Conservation (phyloP, 345 rosid species). For the Citrus medica region DNA sequence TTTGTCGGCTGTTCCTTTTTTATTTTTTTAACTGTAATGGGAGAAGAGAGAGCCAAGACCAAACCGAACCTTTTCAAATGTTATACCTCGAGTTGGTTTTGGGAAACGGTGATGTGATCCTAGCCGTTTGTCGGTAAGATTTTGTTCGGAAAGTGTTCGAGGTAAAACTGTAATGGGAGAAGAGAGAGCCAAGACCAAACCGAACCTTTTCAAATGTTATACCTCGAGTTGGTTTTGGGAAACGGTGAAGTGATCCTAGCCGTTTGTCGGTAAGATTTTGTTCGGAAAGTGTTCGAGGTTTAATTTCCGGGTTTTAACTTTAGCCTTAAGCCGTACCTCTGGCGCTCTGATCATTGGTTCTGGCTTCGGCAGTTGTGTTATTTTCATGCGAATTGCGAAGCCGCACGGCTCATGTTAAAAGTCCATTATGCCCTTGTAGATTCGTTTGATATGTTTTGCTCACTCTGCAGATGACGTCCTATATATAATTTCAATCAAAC, state of each 20-base stretch:
- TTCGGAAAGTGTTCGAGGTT: background rate
- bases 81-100: background rate
- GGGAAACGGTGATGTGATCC: background rate
- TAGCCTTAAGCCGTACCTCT: background rate
- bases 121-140: background rate
- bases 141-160: background rate
- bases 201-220: background rate
- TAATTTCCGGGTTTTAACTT: background rate
- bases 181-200: background rate
- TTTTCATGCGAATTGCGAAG: conserved; percentile 6
- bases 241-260: background rate
- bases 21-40: background rate
- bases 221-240: background rate
- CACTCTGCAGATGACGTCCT: no score
- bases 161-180: background rate
- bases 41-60: background rate
- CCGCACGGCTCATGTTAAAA: background rate
- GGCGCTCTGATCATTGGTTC: conserved; percentile 1
- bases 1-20: conserved; percentile 15
- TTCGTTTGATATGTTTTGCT: background rate
- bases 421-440: background rate
- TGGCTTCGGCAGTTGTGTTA: conserved; percentile 12
- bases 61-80: background rate
- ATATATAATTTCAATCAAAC: no score
- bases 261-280: background rate